These are phyloP conservation scores for Leishmania martiniquensis DNA, from an alignment of 208 protist species.

Conservation along the genomic window DNA sequence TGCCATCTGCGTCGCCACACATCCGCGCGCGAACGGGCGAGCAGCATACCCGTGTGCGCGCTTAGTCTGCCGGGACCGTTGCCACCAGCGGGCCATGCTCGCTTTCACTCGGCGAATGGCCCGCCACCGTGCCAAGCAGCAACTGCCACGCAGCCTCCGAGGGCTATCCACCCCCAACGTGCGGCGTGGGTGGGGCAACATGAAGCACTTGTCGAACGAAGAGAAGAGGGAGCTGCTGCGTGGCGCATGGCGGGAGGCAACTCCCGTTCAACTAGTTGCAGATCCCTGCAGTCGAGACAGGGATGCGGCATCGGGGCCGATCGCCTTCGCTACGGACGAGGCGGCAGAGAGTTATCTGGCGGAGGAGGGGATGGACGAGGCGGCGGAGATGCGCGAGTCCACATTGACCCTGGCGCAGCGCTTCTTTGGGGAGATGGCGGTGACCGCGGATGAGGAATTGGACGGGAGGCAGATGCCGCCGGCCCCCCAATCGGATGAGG, in stretches of 20 bases:
- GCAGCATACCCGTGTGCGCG: not conserved
- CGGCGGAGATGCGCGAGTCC: conserved; percentile 41
- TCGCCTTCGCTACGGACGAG: conserved; percentile 69
- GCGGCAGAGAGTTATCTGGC: conserved; percentile 54
- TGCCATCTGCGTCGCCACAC: not conserved
- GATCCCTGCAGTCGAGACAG: conserved; percentile 46
- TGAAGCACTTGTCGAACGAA: conserved; percentile 26
- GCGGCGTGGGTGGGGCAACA: conserved; percentile 39
- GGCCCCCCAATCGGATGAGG: conserved; percentile 42
- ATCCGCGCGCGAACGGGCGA: not conserved
- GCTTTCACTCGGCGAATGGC: conserved; percentile 12
- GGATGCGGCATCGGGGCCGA: conserved; percentile 32
- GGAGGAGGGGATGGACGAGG: conserved; percentile 47
- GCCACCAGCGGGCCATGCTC: conserved; percentile 5
- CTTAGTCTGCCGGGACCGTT: not conserved
- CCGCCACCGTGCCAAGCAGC: conserved; percentile 14
- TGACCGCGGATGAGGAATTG: conserved; percentile 62
- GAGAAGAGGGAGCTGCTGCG: conserved; percentile 58
- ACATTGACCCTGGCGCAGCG: conserved; percentile 52
- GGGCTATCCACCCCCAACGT: conserved; percentile 39
- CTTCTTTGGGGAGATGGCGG: conserved; percentile 72
- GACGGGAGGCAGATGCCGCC: conserved; percentile 34
- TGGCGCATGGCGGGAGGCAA: conserved; percentile 53
- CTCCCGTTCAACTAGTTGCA: conserved; percentile 47
- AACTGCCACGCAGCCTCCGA: conserved; percentile 22